Evolutionary conservation across 129 eudicot genomes (phyloP), one percentile per base, ranked within the genome.

Genomic region (Centrapalus pauciflorus): DNA sequence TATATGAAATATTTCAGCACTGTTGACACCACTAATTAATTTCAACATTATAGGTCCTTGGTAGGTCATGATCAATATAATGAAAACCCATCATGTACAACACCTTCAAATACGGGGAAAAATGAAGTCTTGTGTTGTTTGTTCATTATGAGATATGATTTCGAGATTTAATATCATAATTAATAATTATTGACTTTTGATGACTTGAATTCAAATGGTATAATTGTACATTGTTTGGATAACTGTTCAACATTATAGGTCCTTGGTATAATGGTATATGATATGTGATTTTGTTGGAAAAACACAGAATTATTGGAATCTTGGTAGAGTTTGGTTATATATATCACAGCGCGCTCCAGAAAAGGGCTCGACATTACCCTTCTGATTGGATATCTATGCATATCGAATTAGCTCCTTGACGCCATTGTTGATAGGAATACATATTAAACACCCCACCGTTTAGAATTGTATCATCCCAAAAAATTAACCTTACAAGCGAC

Each of bases 41-140:
- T n/a, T n/a, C n/a, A n/a, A n/a, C n/a, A n/a, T n/a, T n/a, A n/a
- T n/a, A n/a, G n/a, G n/a, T n/a, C n/a, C n/a, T n/a, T n/a, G n/a
- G n/a, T 45, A 45, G 23, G 20, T 45, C 52, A 45, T 45, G 52
- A 45, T 45, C 64, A 57, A 16, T 30, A 25, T 16, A 57, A 57
- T 57, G 64, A 57, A 57, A 6, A 57, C 43, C 43, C 43, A 57
- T 57, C 64, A 57, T 57, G 14, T 8, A 57, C 4, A 29, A 23
- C 24, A 14, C 24, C 63, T 57, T 57, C n/a, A n/a, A 32, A 29
- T 29, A 40, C n/a, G 63, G 28, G 40, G 37, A 55, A 55, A 28
- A 4, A 56, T 50, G 28, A 56, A n/a, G 41, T 29, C 43, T 1
- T 57, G n/a, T 30, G 64, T 16, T 28, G 40, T 28, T n/a, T n/a